Percentiles rank a stretch among this genome's conserved stretches.
phyloP scores from a whole-genome alignment of 768 basidiomycete species.

The Rhodotorula babjevae region DNA sequence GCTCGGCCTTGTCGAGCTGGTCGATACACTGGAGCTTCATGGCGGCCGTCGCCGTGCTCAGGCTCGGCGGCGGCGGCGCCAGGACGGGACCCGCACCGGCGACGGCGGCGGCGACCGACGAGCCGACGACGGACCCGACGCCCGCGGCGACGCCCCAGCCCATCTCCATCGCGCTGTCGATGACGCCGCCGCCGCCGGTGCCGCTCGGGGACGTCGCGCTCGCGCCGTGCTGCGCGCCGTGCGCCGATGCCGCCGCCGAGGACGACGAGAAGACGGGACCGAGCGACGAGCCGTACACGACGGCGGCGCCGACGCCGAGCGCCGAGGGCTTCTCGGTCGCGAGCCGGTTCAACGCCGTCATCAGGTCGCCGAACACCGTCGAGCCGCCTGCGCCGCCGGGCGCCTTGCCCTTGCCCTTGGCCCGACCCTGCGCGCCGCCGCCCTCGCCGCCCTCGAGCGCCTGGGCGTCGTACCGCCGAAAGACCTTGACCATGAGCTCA shows the following conservation, averaged over 20 bases:
- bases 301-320: conserved; percentile 64
- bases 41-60: conserved; percentile 10
- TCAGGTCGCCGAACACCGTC: conserved; percentile 66
- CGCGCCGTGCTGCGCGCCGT: not conserved
- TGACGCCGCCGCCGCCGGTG: not conserved
- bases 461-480: conserved; percentile 63
- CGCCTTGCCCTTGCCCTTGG: conserved; percentile 3
- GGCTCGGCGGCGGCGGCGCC: conserved; percentile 59
- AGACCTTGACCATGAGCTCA: conserved; percentile 71
- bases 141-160: conserved; percentile 28
- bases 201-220: not conserved
- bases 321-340: conserved; percentile 82
- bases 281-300: conserved; percentile 77
- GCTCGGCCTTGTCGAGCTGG: conserved; percentile 94
- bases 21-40: conserved; percentile 61
- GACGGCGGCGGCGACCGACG: conserved; percentile 15
- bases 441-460: not conserved
- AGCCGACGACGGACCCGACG: conserved; percentile 30
- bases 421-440: not conserved
- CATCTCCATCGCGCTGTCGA: conserved; percentile 38
- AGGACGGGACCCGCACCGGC: conserved; percentile 51
- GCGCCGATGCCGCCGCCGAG: not conserved
- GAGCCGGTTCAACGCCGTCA: conserved; percentile 77
- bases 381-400: conserved; percentile 43
- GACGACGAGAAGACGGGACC: conserved; percentile 39